Percentiles rank a stretch among this genome's conserved stretches.
Conservation (phyloP, 305 asterid genomes). For the Fraxinus angustifolia region DNA sequence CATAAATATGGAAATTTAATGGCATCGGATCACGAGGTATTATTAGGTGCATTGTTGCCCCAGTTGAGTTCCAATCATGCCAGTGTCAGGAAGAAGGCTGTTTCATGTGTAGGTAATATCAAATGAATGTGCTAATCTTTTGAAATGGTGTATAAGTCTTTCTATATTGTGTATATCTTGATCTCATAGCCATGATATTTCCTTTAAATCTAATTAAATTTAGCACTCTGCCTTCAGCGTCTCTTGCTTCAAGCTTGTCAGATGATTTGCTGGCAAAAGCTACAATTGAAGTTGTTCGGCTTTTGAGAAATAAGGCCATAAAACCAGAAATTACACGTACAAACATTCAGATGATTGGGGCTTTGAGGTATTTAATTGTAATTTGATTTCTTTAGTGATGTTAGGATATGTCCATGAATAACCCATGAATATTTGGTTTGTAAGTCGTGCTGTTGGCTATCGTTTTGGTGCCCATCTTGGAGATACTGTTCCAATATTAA, state of each 20-base stretch:
- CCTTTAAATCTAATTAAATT: slow-evolving; percentile 20
- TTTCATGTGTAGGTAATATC: slow-evolving; percentile 85
- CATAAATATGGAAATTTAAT: slow-evolving; percentile 92
- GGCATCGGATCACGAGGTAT: slow-evolving; percentile 75
- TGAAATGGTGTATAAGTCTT: background rate
- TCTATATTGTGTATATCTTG: background rate
- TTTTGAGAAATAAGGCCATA: slow-evolving; percentile 51
- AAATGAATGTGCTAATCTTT: slow-evolving; percentile 12
- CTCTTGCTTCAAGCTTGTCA: slow-evolving; percentile 92
- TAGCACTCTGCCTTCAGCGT: slow-evolving; percentile 54
- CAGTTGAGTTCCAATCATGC: slow-evolving; percentile 88
- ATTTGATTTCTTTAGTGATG: slow-evolving; percentile 14
- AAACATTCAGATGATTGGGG: slow-evolving; percentile 98
- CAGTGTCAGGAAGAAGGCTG: slow-evolving; percentile 91
- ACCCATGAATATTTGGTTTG: slow-evolving; percentile 22
- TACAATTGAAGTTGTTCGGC: slow-evolving; percentile 72
- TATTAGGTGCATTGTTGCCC: slow-evolving; percentile 74
- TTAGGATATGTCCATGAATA: slow-evolving; percentile 15
- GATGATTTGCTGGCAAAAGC: slow-evolving; percentile 94
- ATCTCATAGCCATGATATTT: slow-evolving; percentile 6
- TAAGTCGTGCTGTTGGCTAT: slow-evolving; percentile 97
- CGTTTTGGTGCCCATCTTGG: slow-evolving; percentile 99
- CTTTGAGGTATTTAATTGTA: slow-evolving; percentile 57
- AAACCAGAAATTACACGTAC: slow-evolving; percentile 91
- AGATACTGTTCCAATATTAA: slow-evolving; percentile 83